Conservation (phyloP, 306 rosid genomes). For the Sesbania bispinosa region DNA sequence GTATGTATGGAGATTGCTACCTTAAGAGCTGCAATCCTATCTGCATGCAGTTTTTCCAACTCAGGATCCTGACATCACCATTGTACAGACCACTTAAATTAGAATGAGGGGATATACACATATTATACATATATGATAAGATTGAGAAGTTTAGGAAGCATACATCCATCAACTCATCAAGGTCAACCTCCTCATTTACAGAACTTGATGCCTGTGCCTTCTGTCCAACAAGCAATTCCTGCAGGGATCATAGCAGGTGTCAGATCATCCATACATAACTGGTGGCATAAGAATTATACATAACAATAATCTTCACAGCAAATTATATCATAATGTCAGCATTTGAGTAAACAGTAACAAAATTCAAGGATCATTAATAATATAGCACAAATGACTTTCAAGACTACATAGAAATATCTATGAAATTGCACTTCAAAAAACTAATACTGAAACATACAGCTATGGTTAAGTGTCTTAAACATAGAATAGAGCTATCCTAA, state of each 20-base stretch:
- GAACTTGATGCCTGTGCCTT: conserved; percentile 66
- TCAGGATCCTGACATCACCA: conserved; percentile 79
- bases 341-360: background rate
- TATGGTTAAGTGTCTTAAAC: background rate
- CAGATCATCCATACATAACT: background rate
- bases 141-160: conserved; percentile 33
- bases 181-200: conserved; percentile 71
- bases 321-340: background rate
- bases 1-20: conserved; percentile 33
- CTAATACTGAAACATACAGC: background rate
- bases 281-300: background rate
- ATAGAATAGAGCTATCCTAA: background rate
- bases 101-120: background rate
- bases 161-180: conserved; percentile 95
- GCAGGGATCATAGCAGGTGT: conserved; percentile 31
- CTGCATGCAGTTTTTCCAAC: conserved; percentile 92
- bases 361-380: background rate
- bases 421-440: background rate
- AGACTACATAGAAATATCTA: background rate
- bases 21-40: conserved; percentile 92
- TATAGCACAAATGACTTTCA: background rate
- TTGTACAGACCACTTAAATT: conserved; percentile 22
- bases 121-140: conserved; percentile 8
- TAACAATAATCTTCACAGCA: background rate
- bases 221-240: conserved; percentile 62